Evolutionary conservation across 2,329 filamentous ascomycete species (phyloP).

Genomic region (Byssoonygena ceratinophila): DNA sequence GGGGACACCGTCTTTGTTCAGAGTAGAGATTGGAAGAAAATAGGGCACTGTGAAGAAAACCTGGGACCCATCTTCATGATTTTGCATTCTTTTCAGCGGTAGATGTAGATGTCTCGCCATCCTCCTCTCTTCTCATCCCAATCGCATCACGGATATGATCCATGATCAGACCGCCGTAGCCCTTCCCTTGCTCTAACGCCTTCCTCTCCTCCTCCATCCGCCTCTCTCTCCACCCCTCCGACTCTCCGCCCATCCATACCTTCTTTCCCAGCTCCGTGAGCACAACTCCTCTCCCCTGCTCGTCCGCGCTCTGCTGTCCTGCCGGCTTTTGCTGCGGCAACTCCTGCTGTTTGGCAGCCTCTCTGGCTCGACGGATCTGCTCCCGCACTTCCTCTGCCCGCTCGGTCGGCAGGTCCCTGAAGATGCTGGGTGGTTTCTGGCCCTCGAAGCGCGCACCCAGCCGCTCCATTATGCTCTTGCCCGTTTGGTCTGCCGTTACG

Average conservation of each 20-base stretch:
- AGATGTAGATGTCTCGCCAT: conserved; percentile 21
- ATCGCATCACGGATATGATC: conserved; percentile 36
- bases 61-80: background rate
- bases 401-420: conserved; percentile 17
- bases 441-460: conserved; percentile 15
- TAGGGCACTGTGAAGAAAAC: too few species aligned
- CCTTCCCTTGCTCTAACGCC: conserved; percentile 29
- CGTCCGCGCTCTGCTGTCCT: conserved; percentile 25
- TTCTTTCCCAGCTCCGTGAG: conserved; percentile 16
- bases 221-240: conserved; percentile 30
- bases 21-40: too few species aligned
- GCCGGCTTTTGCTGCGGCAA: background rate
- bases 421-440: conserved; percentile 5
- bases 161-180: conserved; percentile 38
- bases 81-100: background rate
- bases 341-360: conserved; percentile 11
- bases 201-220: conserved; percentile 33
- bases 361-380: conserved; percentile 15
- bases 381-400: conserved; percentile 18
- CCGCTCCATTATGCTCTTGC: conserved; percentile 30
- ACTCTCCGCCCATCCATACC: conserved; percentile 30
- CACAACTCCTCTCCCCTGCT: conserved; percentile 15
- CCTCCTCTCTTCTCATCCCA: conserved; percentile 25
- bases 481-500: conserved; percentile 30
- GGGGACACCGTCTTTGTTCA: too few species aligned